Evolutionary conservation across 2,329 filamentous ascomycete genomes (phyloP), one percentile per base, ranked within the genome.

Genomic region (Sclerotinia trifoliorum): DNA sequence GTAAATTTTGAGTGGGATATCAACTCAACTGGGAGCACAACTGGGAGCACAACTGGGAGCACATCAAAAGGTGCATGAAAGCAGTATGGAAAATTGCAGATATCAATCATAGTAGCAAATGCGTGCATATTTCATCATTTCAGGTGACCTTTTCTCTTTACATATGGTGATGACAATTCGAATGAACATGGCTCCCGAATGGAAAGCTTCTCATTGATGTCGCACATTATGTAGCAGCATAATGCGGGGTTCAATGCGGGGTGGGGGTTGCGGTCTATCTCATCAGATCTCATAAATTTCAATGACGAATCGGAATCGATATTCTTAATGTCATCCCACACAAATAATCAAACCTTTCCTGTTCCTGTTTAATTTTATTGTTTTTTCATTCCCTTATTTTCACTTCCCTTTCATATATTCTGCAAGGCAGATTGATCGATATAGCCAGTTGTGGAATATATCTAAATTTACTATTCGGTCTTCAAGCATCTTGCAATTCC

Each of bases 1-100:
- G 74, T 75, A 72, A 32, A 55, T 3, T 17, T 46, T 52, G 48
- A 46, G 42, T 26, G 26, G 42, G 26, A 55, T 24, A n/a, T 5
- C 26, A 5, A 29, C 42, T 44, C 32, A 46, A 35, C 48, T 13
- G 39, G 57, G n/a, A n/a, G n/a, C n/a, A n/a, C n/a, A n/a, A n/a
- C n/a, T n/a, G n/a, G n/a, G n/a, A n/a, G n/a, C n/a, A n/a, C n/a
- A n/a, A n/a, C n/a, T n/a, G n/a, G n/a, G n/a, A n/a, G 42, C 7
- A n/a, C 24, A 48, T 60, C 29, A 56, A 39, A 21, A 56, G 19
- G 15, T 56, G 10, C 32, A 15, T 39, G 10, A 32, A 32, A 35
- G 3, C 15, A 17, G 32, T 39, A 24, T 17, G 7, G 21, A 2
- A n/a, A 8, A 56, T 13, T 39, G 26, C 29, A 46, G 29, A 42